Evolutionary conservation across 129 eudicot species (phyloP), one percentile per base, ranked within the genome.

Genomic region (Deinandra increscens): DNA sequence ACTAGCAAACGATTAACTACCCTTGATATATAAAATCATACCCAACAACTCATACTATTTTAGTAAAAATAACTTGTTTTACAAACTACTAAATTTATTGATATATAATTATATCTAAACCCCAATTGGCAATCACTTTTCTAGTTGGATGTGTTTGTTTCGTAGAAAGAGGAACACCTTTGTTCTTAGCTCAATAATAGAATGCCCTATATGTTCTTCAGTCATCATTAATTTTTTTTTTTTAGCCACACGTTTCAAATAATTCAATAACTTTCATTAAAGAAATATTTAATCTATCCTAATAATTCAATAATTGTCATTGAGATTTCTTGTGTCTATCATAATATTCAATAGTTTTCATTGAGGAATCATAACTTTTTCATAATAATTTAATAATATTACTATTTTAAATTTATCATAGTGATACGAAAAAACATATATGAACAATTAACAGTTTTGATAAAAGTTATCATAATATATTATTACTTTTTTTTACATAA

Each of bases 181-280:
- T 74, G 56, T 64, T 64, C 51, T 54, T 53, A 74, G 58, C 65
- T n/a, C 20, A 41, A 64, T 74, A 64, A 74, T 74, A 55, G 66
- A 64, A 49, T 64, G 34, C 58, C 78, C 72, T 39, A 53, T 64
- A 26, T 22, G 66, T 55, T 74, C 36, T 64, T 51, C 66, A 64
- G 39, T 65, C 59, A 50, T 71, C 20, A 4, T 34, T n/a, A n/a
- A n/a, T n/a, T 8, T n/a, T 72, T 38, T 6, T 60, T 26, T 66
- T 66, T 45, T 41, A 20, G 29, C 20, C 58, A 45, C 44, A 55
- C 60, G 34, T 60, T 44, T 73, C 70, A 44, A 61, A 43, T 42
- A 29, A 71, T 46, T 72, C 44, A 64, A 64, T 9, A 51, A 39
- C 2, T 50, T 36, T 34, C 14, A 0, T 50, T 31, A 2, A 33